Conservation (phyloP, 805 yeast genomes). For the Hanseniaspora taiwanica region DNA sequence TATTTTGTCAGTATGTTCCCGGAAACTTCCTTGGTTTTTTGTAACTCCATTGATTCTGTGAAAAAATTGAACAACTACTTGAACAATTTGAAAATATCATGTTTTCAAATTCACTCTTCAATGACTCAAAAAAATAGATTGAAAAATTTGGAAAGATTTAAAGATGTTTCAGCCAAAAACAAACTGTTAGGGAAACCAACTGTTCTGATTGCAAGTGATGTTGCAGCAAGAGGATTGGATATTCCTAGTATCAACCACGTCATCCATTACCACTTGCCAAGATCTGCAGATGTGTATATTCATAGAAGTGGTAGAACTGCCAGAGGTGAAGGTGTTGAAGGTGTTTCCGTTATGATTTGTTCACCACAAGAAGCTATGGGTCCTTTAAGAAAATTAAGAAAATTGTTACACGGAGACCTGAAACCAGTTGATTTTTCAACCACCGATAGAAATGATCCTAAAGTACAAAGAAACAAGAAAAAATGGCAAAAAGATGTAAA, state of each 20-base stretch:
- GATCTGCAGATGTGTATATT: conserved; percentile 86
- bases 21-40: conserved; percentile 81
- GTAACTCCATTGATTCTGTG: conserved; percentile 91
- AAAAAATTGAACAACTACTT: conserved; percentile 71
- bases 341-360: conserved; percentile 89
- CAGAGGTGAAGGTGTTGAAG: conserved; percentile 70
- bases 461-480: conserved; percentile 16
- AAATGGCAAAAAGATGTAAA: conserved; percentile 45
- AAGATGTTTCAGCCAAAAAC: conserved; percentile 30
- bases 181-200: conserved; percentile 35
- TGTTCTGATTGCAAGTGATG: conserved; percentile 87
- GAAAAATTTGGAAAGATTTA: conserved; percentile 72
- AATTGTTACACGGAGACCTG: conserved; percentile 32
- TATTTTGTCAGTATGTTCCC: conserved; percentile 79
- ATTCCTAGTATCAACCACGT: conserved; percentile 86
- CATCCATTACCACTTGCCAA: conserved; percentile 88
- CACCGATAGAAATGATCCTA: conserved; percentile 1
- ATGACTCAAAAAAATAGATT: conserved; percentile 93
- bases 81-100: conserved; percentile 50
- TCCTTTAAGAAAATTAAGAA: conserved; percentile 64
- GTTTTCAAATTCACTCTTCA: conserved; percentile 76
- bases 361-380: conserved; percentile 91
- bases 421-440: conserved; percentile 7
- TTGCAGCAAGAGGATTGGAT: conserved; percentile 96
- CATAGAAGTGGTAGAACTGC: conserved; percentile 99